A percentile compares a stretch with the other conserved stretches of the same genome.
Conservation (phyloP, 495 filamentous ascomycete genomes). For the Neurospora pannonica region DNA sequence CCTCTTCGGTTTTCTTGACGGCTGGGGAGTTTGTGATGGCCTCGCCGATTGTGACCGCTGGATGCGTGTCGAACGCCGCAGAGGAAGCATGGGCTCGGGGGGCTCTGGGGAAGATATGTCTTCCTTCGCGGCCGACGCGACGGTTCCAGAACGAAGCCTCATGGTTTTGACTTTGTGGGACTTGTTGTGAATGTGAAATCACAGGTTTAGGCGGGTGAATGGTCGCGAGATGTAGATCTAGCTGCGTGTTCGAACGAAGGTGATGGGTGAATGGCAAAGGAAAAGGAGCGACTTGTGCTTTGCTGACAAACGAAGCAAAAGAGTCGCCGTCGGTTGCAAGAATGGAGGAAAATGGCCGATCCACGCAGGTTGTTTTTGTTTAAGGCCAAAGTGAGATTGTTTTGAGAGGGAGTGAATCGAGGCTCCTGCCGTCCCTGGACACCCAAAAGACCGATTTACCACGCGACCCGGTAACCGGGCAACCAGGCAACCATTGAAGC, state of each 20-base stretch:
- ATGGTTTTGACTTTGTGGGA: not conserved
- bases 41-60: not conserved
- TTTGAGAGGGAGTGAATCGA: not conserved
- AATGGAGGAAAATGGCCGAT: not conserved
- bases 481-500: not conserved
- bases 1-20: not conserved
- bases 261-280: not conserved
- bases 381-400: not conserved
- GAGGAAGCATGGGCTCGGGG: not conserved
- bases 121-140: not conserved
- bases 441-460: not conserved
- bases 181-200: not conserved
- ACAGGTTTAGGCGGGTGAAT: not conserved
- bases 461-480: not conserved
- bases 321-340: not conserved
- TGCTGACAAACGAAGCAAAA: not conserved
- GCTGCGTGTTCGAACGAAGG: not conserved
- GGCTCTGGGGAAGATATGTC: not conserved
- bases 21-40: not conserved
- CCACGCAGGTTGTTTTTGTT: not conserved
- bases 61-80: not conserved
- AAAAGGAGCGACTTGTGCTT: not conserved
- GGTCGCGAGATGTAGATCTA: not conserved
- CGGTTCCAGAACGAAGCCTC: not conserved
- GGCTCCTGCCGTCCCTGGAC: not conserved